phyloP scores from a whole-genome alignment of 1,139 yeast genomes.

The Suhomyces bolitotheri region DNA sequence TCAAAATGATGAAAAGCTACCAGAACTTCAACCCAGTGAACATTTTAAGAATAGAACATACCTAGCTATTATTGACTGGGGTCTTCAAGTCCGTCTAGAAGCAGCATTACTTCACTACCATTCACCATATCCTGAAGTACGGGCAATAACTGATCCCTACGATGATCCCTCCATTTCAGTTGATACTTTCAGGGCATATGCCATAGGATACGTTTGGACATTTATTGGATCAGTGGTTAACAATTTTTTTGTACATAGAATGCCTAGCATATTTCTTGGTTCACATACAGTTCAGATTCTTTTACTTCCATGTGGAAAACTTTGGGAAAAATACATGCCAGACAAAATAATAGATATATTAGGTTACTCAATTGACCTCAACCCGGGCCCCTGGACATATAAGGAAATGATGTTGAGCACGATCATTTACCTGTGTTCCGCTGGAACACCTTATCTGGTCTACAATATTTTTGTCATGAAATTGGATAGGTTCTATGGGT shows the following conservation, averaged over 20 bases:
- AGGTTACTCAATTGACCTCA: constrained; percentile 30
- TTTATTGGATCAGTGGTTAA: constrained; percentile 43
- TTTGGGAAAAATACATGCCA: constrained; percentile 41
- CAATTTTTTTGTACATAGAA: constrained; percentile 46
- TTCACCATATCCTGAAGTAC: constrained; percentile 49
- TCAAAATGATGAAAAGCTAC: constrained; percentile 8
- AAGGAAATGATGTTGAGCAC: constrained; percentile 39
- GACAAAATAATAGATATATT: constrained; percentile 24
- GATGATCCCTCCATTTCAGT: constrained; percentile 42
- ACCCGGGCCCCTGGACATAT: constrained; percentile 44
- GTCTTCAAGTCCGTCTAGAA: constrained; percentile 37
- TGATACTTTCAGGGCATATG: constrained; percentile 45
- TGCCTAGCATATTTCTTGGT: constrained; percentile 41
- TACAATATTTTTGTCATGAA: constrained; percentile 50
- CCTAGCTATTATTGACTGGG: constrained; percentile 36
- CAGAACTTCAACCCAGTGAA: constrained; percentile 2
- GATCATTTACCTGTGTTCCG: constrained; percentile 47
- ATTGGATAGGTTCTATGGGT: constrained; percentile 43
- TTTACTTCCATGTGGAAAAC: constrained; percentile 41
- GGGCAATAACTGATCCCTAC: constrained; percentile 47
- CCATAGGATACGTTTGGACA: constrained; percentile 45
- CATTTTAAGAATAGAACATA: constrained; percentile 30
- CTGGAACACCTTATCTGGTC: constrained; percentile 46
- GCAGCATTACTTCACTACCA: constrained; percentile 46
- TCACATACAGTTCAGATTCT: constrained; percentile 46